Evolutionary conservation across 768 basidiomycete genomes (phyloP).

Genomic region (Rhodotorula diobovata): DNA sequence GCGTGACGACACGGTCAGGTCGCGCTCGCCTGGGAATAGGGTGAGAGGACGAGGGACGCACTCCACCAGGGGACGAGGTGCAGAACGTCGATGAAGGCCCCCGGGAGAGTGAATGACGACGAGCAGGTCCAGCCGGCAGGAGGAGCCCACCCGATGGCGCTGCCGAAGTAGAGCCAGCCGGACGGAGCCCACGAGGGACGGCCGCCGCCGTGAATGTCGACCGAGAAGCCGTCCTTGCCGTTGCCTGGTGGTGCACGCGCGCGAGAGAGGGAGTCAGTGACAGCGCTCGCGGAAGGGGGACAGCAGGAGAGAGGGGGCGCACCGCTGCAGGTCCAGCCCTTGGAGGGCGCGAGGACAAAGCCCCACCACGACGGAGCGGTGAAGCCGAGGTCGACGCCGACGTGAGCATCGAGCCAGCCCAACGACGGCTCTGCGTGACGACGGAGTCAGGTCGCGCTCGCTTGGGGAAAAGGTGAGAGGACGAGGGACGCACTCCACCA

Average conservation of each 20-base stretch:
- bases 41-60: not conserved
- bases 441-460: not conserved
- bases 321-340: slow-evolving; percentile 6
- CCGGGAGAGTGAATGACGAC: not conserved
- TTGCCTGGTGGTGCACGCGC: not conserved
- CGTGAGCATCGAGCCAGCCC: slow-evolving; percentile 1
- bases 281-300: too few relatives aligned
- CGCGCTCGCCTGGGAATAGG: too few relatives aligned
- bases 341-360: not conserved
- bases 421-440: not conserved
- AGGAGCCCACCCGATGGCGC: slow-evolving; percentile 9
- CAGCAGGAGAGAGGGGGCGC: not conserved
- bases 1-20: not conserved
- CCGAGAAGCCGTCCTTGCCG: slow-evolving; percentile 14
- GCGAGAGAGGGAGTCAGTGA: too few relatives aligned
- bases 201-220: not conserved
- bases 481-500: slow-evolving; percentile 17
- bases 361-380: slow-evolving; percentile 2
- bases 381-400: slow-evolving; percentile 5
- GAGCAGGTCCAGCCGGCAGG: not conserved
- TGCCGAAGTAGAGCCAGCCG: slow-evolving; percentile 11
- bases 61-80: not conserved
- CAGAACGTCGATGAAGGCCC: not conserved
- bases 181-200: not conserved
- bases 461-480: too few relatives aligned